These are phyloP conservation scores for Tuctoria greenei DNA, from an alignment of 176 grass and related monocot genomes.

Conservation along the genomic window DNA sequence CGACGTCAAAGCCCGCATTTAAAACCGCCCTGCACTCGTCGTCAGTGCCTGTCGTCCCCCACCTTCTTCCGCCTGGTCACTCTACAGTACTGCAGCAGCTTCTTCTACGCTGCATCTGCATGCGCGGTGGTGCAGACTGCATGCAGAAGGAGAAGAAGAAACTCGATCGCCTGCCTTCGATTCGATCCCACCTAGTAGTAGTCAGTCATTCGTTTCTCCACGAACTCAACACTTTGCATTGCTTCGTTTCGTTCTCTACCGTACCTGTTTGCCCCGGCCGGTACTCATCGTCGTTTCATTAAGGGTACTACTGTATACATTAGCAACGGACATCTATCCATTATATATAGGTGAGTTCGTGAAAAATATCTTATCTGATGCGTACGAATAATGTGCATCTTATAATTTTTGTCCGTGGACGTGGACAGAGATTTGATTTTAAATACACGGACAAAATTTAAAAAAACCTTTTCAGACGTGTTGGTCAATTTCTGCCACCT, in stretches of 20 bases:
- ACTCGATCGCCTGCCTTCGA: background rate
- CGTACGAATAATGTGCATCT: too few relatives aligned
- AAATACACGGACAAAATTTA: too few relatives aligned
- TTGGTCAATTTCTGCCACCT: too few relatives aligned
- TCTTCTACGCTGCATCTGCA: slow-evolving; percentile 16
- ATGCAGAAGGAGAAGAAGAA: background rate
- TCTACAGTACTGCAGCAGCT: background rate
- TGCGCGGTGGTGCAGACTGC: background rate
- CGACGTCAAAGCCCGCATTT: slow-evolving; percentile 12
- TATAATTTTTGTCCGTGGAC: too few relatives aligned
- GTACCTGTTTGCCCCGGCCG: too few relatives aligned
- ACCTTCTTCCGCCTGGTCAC: background rate
- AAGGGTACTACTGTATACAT: too few relatives aligned
- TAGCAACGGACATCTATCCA: too few relatives aligned
- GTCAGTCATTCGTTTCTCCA: background rate
- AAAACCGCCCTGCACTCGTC: background rate
- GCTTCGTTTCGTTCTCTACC: background rate
- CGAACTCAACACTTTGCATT: background rate
- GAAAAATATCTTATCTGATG: too few relatives aligned
- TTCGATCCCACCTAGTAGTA: background rate
- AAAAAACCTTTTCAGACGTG: too few relatives aligned
- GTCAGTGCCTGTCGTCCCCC: slow-evolving; percentile 5
- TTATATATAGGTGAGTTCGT: too few relatives aligned
- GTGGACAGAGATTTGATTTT: too few relatives aligned
- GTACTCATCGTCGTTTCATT: too few relatives aligned